Conservation (phyloP, 2,329 filamentous ascomycete species). For the Aspergillus arachidicola region DNA sequence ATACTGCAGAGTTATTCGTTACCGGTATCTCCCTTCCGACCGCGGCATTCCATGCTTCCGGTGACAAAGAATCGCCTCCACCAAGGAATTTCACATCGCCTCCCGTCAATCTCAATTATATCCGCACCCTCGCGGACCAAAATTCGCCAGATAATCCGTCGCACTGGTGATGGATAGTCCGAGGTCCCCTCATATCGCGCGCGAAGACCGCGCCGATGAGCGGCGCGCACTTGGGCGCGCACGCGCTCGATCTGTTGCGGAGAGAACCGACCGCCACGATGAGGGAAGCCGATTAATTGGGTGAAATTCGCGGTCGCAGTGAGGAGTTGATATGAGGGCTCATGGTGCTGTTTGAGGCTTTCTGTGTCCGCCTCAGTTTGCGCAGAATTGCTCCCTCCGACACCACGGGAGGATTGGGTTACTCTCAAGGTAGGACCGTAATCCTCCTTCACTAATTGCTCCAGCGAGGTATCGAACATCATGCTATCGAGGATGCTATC, state of each 20-base stretch:
- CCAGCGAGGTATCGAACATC: constrained; percentile 17
- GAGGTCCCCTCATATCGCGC: constrained; percentile 20
- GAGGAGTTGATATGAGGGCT: not conserved
- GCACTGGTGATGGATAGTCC: constrained; percentile 7
- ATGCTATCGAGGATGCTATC: not conserved
- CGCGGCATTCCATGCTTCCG: not conserved
- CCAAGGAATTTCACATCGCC: constrained; percentile 7
- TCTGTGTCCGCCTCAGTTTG: not conserved
- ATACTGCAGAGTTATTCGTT: not conserved
- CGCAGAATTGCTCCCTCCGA: not conserved
- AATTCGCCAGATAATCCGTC: constrained; percentile 16
- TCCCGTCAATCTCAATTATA: constrained; percentile 23
- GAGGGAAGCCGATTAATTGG: constrained; percentile 17
- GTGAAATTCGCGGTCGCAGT: constrained; percentile 19
- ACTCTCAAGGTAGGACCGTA: not conserved
- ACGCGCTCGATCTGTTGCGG: constrained; percentile 21
- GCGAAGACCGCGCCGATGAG: constrained; percentile 19
- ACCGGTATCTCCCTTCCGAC: not conserved
- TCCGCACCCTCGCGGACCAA: constrained; percentile 23
- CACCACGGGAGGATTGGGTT: not conserved
- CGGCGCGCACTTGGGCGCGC: constrained; percentile 19
- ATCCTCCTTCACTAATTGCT: not conserved
- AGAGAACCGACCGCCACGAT: constrained; percentile 20
- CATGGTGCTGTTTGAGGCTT: too few relatives aligned
- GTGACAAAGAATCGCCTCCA: constrained; percentile 10